These are phyloP conservation scores for Dichotomopilus funicola DNA, from an alignment of 2,329 filamentous ascomycete species.

Conservation along the genomic window DNA sequence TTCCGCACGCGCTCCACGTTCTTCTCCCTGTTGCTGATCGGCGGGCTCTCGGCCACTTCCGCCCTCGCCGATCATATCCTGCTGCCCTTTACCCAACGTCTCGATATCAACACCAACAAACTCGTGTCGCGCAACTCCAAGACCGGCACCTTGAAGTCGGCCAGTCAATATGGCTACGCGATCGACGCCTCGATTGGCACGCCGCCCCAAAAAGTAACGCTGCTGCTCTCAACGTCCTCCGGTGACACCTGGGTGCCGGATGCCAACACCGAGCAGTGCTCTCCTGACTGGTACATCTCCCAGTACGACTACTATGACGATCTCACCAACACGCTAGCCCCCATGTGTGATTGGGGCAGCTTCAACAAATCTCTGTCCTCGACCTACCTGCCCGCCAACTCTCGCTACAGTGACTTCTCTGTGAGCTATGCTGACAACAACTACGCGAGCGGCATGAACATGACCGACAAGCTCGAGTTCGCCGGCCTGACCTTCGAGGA, in stretches of 20 bases:
- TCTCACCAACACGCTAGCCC: neutral
- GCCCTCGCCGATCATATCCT: slow-evolving; percentile 17
- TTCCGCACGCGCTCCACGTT: slow-evolving; percentile 4
- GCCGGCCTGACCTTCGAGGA: slow-evolving; percentile 24
- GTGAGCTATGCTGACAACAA: slow-evolving; percentile 11
- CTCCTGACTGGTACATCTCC: slow-evolving; percentile 6
- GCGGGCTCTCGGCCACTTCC: slow-evolving; percentile 2
- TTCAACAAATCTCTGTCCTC: slow-evolving; percentile 22
- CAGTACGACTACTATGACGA: slow-evolving; percentile 1
- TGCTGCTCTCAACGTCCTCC: slow-evolving; percentile 23
- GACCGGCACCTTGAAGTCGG: slow-evolving; percentile 10
- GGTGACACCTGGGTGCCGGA: slow-evolving; percentile 28
- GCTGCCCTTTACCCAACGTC: slow-evolving; percentile 18
- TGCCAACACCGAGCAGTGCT: slow-evolving; percentile 11
- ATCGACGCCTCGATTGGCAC: slow-evolving; percentile 26
- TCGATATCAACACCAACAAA: neutral
- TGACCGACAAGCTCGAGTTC: slow-evolving; percentile 26
- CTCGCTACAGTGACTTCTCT: slow-evolving; percentile 12
- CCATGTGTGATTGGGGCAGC: slow-evolving; percentile 24
- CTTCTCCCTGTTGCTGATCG: slow-evolving; percentile 10
- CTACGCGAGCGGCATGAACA: slow-evolving; percentile 20
- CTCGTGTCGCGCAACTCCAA: slow-evolving; percentile 14
- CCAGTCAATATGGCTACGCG: slow-evolving; percentile 20
- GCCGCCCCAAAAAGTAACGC: slow-evolving; percentile 25
- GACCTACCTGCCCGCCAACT: slow-evolving; percentile 16